A percentile compares a stretch with the other conserved stretches of the same genome.
These are phyloP conservation scores for Sugiyamaella grinbergsii DNA, from an alignment of 1,139 yeast species.

Conservation along the genomic window DNA sequence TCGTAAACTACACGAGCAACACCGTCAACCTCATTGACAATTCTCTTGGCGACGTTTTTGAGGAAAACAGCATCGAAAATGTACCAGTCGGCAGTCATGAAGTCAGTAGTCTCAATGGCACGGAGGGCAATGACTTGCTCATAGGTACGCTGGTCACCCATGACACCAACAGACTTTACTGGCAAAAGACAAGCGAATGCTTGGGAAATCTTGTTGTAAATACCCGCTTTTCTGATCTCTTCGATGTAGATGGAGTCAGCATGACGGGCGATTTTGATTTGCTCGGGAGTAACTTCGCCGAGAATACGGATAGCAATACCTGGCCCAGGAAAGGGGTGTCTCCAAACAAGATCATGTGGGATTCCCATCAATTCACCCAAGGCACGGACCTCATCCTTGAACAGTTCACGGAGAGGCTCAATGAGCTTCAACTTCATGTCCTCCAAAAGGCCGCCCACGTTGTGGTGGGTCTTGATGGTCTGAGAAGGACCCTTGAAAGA, in stretches of 20 bases:
- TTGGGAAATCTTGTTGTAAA: slow-evolving; percentile 90
- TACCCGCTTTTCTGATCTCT: slow-evolving; percentile 90
- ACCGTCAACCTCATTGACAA: slow-evolving; percentile 97
- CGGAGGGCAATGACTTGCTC: slow-evolving; percentile 99
- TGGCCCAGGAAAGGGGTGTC: slow-evolving; percentile 99
- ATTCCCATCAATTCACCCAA: slow-evolving; percentile 93
- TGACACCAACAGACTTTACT: slow-evolving; percentile 97
- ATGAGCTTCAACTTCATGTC: slow-evolving; percentile 97
- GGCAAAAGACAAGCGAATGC: slow-evolving; percentile 97
- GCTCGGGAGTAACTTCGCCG: slow-evolving; percentile 92
- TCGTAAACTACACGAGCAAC: slow-evolving; percentile 99
- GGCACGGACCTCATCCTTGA: slow-evolving; percentile 97
- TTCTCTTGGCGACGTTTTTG: slow-evolving; percentile 91
- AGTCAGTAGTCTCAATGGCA: slow-evolving; percentile 96
- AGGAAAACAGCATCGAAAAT: slow-evolving; percentile 90
- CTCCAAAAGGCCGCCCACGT: slow-evolving; percentile 96
- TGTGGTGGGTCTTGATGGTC: slow-evolving; percentile 98
- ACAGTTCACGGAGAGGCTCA: slow-evolving; percentile 97
- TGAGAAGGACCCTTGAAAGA: slow-evolving; percentile 99
- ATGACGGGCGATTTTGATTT: slow-evolving; percentile 94
- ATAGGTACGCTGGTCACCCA: slow-evolving; percentile 99
- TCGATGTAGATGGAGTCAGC: slow-evolving; percentile 95
- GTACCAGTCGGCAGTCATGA: slow-evolving; percentile 99
- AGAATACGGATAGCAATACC: slow-evolving; percentile 98
- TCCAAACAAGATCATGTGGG: slow-evolving; percentile 97